Conservation (phyloP, 371 early-diverging fungal species). For the Capniomyces stellatus region DNA sequence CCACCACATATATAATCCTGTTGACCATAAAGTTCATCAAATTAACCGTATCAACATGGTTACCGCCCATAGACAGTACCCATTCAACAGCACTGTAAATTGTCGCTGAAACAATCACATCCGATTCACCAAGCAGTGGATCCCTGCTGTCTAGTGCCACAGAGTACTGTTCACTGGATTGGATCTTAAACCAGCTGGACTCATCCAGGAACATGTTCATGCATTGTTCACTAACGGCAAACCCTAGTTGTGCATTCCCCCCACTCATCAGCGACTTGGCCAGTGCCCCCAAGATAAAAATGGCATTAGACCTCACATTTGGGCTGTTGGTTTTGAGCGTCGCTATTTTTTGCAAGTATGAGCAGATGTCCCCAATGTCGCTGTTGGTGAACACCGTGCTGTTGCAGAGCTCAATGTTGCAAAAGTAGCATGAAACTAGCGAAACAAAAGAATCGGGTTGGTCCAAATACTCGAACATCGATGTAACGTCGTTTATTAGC, state of each 20-base stretch:
- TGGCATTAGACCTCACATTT: not conserved
- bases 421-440: not conserved
- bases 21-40: not conserved
- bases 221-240: slow-evolving; percentile 2
- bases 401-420: not conserved
- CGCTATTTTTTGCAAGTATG: not conserved
- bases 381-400: not conserved
- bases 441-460: not conserved
- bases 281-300: not conserved
- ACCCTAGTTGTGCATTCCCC: not conserved
- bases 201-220: not conserved
- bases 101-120: not conserved
- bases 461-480: not conserved
- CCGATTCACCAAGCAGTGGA: too few relatives aligned
- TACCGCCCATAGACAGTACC: not conserved
- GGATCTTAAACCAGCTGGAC: too few relatives aligned
- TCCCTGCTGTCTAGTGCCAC: too few relatives aligned
- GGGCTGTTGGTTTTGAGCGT: not conserved
- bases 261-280: not conserved
- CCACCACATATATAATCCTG: too few relatives aligned
- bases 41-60: not conserved
- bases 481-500: not conserved
- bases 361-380: not conserved
- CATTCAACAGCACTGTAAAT: not conserved
- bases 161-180: too few relatives aligned